Evolutionary conservation across 2,329 filamentous ascomycete genomes (phyloP), one percentile per base, ranked within the genome.

Genomic region (Atkinsonella hypoxylon): DNA sequence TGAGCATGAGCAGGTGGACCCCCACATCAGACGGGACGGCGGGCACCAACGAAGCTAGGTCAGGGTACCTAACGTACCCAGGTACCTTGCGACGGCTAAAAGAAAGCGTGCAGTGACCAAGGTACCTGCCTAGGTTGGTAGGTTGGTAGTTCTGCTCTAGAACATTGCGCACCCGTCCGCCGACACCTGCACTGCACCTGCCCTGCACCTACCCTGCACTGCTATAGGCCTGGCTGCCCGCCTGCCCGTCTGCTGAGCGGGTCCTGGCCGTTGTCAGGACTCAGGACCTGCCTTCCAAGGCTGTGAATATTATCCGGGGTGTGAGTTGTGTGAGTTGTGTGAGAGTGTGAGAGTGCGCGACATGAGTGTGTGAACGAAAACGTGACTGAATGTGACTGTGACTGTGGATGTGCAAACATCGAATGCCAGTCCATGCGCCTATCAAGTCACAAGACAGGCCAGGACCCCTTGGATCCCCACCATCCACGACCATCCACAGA

Each of bases 61-160:
- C 61, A 55, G 59, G 56, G 60, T 58, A 58, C 61, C 59, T 8
- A 34, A 57, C 61, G 59, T 32, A 32, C 31, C 32, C 32, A 63
- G 62, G 62, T 59, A 55, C 55, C 56, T 59, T 22, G 20, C 20
- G 20, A 22, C 5, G 20, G 20, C 20, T 22, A 22, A 22, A 3
- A 5, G 2, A 22, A 22, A 22, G 20, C 20, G 20, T 22, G 20
- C 20, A 22, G 20, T 22, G 20, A 5, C 20, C 20, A n/a, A 32
- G 31, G 31, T 34, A 34, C 32, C 32, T 34, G 10, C 32, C 7
- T 63, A 59, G 60, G 62, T 58, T 48, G 45, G 47, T 41, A 18
- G 47, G 41, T 15, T 36, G 32, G 22, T 20, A n/a, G n/a, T n/a
- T n/a, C n/a, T n/a, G n/a, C n/a, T n/a, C n/a, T n/a, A n/a, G n/a